phyloP scores from a whole-genome alignment of 2,329 filamentous ascomycete species.

The Parasarocladium wereldwijsianum region DNA sequence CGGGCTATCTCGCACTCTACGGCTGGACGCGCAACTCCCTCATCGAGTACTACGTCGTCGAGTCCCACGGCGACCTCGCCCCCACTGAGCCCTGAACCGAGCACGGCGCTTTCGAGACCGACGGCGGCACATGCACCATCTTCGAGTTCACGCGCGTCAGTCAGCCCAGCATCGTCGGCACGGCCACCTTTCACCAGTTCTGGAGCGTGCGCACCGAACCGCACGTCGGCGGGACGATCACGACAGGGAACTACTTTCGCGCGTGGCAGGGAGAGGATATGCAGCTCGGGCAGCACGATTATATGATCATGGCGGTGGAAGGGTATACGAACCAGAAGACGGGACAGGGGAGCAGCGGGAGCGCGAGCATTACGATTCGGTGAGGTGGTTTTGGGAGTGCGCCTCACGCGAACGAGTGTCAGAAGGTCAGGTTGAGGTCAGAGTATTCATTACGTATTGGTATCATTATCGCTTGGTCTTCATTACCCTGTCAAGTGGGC shows the following conservation, averaged over 20 bases:
- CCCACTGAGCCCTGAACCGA: slow-evolving; percentile 18
- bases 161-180: slow-evolving; percentile 30
- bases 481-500: too few species aligned
- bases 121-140: slow-evolving; percentile 21
- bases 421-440: background rate
- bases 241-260: slow-evolving; percentile 33
- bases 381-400: too few species aligned
- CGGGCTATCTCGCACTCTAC: slow-evolving; percentile 30
- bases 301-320: slow-evolving; percentile 38
- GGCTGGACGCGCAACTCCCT: slow-evolving; percentile 23
- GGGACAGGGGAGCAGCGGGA: slow-evolving; percentile 27
- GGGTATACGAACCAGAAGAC: slow-evolving; percentile 31
- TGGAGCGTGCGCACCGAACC: slow-evolving; percentile 33
- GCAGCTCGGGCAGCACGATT: slow-evolving; percentile 31
- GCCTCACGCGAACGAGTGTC: too few species aligned
- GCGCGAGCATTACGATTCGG: slow-evolving; percentile 5
- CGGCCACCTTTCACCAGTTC: slow-evolving; percentile 33
- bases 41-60: slow-evolving; percentile 26
- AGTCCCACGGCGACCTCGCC: slow-evolving; percentile 27
- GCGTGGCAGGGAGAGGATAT: slow-evolving; percentile 31
- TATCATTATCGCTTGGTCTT: too few species aligned
- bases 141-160: slow-evolving; percentile 20
- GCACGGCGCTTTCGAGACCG: slow-evolving; percentile 17
- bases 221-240: slow-evolving; percentile 33
- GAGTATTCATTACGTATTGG: too few species aligned